Evolutionary conservation across 306 rosid genomes (phyloP).

Genomic region (Medicago arabica): DNA sequence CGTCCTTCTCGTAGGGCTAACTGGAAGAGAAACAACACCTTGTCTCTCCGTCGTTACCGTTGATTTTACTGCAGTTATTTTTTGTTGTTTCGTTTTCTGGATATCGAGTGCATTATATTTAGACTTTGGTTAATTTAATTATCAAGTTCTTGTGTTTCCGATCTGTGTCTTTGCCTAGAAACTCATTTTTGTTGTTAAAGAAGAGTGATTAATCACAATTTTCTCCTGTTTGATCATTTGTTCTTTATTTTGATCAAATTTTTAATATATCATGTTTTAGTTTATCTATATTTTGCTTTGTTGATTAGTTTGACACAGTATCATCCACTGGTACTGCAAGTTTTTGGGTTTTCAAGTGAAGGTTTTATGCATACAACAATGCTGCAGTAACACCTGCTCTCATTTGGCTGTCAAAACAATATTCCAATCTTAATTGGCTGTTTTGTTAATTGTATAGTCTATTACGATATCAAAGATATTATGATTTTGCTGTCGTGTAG

Average conservation of each 20-base stretch:
- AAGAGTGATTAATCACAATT: not conserved
- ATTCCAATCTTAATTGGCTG: too few species aligned
- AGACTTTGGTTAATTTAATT: not conserved
- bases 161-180: not conserved
- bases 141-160: not conserved
- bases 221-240: not conserved
- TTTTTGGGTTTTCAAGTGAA: too few species aligned
- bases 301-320: too few species aligned
- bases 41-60: slow-evolving; percentile 89
- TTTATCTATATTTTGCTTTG: too few species aligned
- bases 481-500: too few species aligned
- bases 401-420: too few species aligned
- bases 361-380: too few species aligned
- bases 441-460: too few species aligned
- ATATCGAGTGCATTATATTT: slow-evolving; percentile 35
- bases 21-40: slow-evolving; percentile 91
- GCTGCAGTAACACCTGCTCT: too few species aligned
- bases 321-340: too few species aligned
- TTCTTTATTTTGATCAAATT: not conserved
- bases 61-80: slow-evolving; percentile 36
- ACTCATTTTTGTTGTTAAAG: not conserved
- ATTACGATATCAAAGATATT: too few species aligned
- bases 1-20: slow-evolving; percentile 90
- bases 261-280: not conserved
- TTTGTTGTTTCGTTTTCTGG: slow-evolving; percentile 9